A percentile compares a stretch with the other conserved stretches of the same genome.
Evolutionary conservation across 2,329 filamentous ascomycete genomes (phyloP).

Genomic region (Hymenoscyphus scutula): DNA sequence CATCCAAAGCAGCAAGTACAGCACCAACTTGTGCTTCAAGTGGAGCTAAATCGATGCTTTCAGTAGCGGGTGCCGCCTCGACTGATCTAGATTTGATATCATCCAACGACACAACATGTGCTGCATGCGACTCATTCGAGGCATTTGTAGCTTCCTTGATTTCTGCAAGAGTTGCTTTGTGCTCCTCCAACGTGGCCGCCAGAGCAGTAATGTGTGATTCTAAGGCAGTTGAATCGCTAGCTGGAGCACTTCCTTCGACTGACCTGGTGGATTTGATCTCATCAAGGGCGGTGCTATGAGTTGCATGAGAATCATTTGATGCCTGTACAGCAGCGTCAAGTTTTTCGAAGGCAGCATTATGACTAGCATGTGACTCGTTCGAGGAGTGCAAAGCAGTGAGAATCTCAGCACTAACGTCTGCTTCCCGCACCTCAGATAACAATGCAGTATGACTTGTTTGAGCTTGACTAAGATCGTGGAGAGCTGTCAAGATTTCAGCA

Average conservation of each 20-base stretch:
- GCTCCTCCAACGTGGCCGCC: conserved; percentile 20
- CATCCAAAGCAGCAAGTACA: conserved; percentile 11
- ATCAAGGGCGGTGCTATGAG: conserved; percentile 16
- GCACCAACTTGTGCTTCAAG: conserved; percentile 12
- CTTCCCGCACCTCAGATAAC: conserved; percentile 30
- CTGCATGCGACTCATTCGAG: conserved; percentile 17
- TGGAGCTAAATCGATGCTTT: not conserved
- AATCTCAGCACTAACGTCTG: conserved; percentile 34
- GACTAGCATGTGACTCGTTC: conserved; percentile 25
- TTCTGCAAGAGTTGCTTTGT: conserved; percentile 19
- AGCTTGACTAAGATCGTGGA: conserved; percentile 28
- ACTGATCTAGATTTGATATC: conserved; percentile 23
- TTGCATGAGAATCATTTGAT: conserved; percentile 21
- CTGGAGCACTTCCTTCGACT: conserved; percentile 10
- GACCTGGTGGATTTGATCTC: conserved; percentile 24
- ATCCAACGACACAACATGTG: conserved; percentile 18
- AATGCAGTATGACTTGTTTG: conserved; percentile 24
- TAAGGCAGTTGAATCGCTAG: conserved; percentile 10
- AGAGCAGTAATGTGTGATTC: conserved; percentile 21
- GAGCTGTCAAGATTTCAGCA: conserved; percentile 34
- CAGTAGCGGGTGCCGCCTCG: conserved; percentile 4
- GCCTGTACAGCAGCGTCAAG: conserved; percentile 23
- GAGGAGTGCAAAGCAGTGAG: conserved; percentile 33
- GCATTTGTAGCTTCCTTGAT: conserved; percentile 17
- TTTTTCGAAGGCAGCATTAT: conserved; percentile 19